These are phyloP conservation scores for Macroventuria anomochaeta DNA, from an alignment of 2,329 filamentous ascomycete genomes.

Conservation along the genomic window DNA sequence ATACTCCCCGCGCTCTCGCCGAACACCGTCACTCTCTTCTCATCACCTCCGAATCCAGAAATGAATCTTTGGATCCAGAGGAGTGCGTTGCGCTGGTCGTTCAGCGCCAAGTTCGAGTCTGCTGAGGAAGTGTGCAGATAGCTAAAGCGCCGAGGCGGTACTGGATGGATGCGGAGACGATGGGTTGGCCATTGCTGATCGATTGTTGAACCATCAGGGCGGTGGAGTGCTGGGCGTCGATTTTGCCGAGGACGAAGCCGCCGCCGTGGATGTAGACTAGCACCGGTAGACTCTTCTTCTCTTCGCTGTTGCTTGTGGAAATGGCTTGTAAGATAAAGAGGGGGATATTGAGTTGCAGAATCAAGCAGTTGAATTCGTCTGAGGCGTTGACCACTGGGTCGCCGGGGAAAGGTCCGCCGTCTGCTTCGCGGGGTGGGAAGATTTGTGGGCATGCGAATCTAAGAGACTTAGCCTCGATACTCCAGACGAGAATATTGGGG, in stretches of 20 bases:
- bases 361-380: constrained; percentile 28
- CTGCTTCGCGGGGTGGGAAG: constrained; percentile 5
- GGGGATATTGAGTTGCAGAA: constrained; percentile 33
- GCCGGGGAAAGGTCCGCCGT: constrained; percentile 23
- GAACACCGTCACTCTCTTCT: constrained; percentile 42
- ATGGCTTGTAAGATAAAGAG: constrained; percentile 16
- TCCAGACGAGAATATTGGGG: too few relatives aligned
- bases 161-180: constrained; percentile 29
- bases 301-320: neutral
- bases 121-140: constrained; percentile 50
- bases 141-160: constrained; percentile 37
- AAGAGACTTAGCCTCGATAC: neutral
- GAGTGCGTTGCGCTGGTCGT: constrained; percentile 45
- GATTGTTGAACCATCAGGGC: constrained; percentile 35
- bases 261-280: constrained; percentile 62
- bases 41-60: constrained; percentile 45
- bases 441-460: constrained; percentile 32
- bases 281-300: constrained; percentile 50
- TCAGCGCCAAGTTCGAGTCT: constrained; percentile 35
- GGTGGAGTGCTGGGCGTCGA: constrained; percentile 34
- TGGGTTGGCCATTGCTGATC: constrained; percentile 19
- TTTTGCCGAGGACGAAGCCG: constrained; percentile 52
- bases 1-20: constrained; percentile 56
- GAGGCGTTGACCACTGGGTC: constrained; percentile 6
- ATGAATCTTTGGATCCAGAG: constrained; percentile 47